phyloP scores from a whole-genome alignment of 192 early-diverging fungal species.

The Kickxella alabastrina region DNA sequence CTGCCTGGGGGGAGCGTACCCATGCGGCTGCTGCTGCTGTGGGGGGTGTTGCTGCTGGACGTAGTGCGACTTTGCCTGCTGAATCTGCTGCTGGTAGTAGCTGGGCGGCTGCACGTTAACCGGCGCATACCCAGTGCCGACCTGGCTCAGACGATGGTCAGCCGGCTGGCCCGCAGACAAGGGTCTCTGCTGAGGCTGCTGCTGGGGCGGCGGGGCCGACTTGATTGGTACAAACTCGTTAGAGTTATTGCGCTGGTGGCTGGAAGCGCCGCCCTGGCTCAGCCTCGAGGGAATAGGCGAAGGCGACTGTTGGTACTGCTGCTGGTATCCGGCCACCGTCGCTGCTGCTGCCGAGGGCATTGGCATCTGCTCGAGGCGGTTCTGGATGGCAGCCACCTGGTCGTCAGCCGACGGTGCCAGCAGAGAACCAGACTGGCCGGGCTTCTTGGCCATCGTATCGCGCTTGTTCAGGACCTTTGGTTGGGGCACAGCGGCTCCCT shows the following conservation, averaged over 20 bases:
- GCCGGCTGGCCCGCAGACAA: slow-evolving; percentile 5
- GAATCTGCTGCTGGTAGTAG: slow-evolving; percentile 52
- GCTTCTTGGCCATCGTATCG: slow-evolving; percentile 44
- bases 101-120: slow-evolving; percentile 43
- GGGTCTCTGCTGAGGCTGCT: slow-evolving; percentile 18
- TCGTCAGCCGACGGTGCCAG: slow-evolving; percentile 22
- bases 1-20: slow-evolving; percentile 11
- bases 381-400: slow-evolving; percentile 33
- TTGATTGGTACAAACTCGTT: slow-evolving; percentile 50
- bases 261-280: slow-evolving; percentile 8
- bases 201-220: slow-evolving; percentile 27
- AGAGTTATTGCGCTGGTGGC: slow-evolving; percentile 41
- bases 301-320: slow-evolving; percentile 9
- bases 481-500: slow-evolving; percentile 30
- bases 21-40: slow-evolving; percentile 13
- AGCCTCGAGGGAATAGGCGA: slow-evolving; percentile 33
- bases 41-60: slow-evolving; percentile 44
- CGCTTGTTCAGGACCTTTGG: slow-evolving; percentile 48
- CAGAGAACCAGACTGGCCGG: not conserved
- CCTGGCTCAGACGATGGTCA: slow-evolving; percentile 34
- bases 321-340: slow-evolving; percentile 1
- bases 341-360: slow-evolving; percentile 11
- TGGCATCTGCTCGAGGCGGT: slow-evolving; percentile 32
- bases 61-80: slow-evolving; percentile 35
- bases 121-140: slow-evolving; percentile 42